phyloP scores from a whole-genome alignment of 208 protist species.

The Balamuthia mandrillaris region DNA sequence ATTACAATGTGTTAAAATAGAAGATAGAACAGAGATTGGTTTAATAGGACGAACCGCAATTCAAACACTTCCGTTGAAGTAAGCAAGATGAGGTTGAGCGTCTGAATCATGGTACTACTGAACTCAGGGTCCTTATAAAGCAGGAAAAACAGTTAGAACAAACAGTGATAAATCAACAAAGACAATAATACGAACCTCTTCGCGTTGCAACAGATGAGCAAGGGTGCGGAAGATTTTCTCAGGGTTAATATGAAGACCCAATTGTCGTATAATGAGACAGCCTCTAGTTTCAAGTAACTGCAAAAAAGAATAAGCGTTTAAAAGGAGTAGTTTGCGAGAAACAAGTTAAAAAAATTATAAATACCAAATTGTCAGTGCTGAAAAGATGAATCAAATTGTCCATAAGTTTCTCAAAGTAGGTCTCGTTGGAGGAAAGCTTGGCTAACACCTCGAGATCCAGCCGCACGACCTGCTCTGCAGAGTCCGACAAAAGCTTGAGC shows the following conservation, averaged over 20 bases:
- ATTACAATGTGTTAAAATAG: background rate
- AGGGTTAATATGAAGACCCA: conserved; percentile 60
- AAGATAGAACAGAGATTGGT: background rate
- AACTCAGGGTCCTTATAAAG: conserved; percentile 69
- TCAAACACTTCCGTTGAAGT: conserved; percentile 83
- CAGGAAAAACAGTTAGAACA: background rate
- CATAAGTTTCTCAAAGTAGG: conserved; percentile 65
- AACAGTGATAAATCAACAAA: background rate
- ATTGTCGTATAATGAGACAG: conserved; percentile 62
- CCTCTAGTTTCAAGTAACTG: conserved; percentile 50
- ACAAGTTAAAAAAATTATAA: background rate
- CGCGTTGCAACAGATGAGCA: conserved; percentile 16
- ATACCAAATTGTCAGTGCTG: conserved; percentile 1
- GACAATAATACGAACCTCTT: background rate
- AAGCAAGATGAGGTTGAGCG: conserved; percentile 79
- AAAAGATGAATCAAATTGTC: conserved; percentile 46
- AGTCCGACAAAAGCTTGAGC: conserved; percentile 67
- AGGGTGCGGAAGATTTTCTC: conserved; percentile 50
- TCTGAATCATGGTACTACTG: conserved; percentile 64
- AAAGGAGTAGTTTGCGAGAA: background rate
- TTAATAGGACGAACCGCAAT: conserved; percentile 61
- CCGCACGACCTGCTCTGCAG: conserved; percentile 69
- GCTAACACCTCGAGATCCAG: conserved; percentile 70
- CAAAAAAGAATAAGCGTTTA: background rate
- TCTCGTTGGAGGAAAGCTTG: conserved; percentile 55